Conservation (phyloP, 2,329 filamentous ascomycete species). For the Dothideomycetes sp. region DNA sequence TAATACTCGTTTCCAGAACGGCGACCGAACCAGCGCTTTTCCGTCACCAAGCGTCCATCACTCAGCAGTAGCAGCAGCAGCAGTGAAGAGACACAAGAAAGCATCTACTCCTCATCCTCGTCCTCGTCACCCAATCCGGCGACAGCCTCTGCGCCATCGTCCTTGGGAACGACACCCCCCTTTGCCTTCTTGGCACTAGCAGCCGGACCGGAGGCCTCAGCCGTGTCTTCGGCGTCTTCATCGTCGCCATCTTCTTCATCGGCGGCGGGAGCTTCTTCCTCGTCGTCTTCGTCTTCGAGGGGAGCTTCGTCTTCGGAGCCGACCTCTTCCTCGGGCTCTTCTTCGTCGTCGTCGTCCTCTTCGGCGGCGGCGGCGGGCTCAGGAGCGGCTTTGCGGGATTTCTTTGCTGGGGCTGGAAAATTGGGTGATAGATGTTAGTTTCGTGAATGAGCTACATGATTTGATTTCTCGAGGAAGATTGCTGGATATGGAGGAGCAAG, state of each 20-base stretch:
- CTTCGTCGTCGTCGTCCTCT: constrained; percentile 13
- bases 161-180: constrained; percentile 19
- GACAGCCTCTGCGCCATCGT: constrained; percentile 20
- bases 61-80: not conserved
- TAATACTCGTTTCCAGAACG: too few relatives aligned
- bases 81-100: not conserved
- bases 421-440: not conserved
- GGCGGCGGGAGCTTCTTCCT: constrained; percentile 11
- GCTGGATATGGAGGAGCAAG: not conserved
- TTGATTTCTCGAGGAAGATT: constrained; percentile 11
- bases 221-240: constrained; percentile 17
- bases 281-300: constrained; percentile 13
- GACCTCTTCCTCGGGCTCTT: constrained; percentile 9
- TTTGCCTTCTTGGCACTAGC: constrained; percentile 19
- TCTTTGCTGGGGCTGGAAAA: constrained; percentile 1
- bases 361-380: constrained; percentile 9
- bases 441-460: too few relatives aligned
- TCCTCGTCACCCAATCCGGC: too few relatives aligned
- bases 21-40: too few relatives aligned
- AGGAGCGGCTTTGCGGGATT: constrained; percentile 2
- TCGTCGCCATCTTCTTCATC: constrained; percentile 10
- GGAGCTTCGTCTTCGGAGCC: constrained; percentile 13
- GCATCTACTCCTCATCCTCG: not conserved
- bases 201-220: constrained; percentile 17
- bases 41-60: too few relatives aligned